Base-by-base conservation (phyloP, 2,329 filamentous ascomycete genomes). In the Thermothelomyces thermophilus region DNA sequence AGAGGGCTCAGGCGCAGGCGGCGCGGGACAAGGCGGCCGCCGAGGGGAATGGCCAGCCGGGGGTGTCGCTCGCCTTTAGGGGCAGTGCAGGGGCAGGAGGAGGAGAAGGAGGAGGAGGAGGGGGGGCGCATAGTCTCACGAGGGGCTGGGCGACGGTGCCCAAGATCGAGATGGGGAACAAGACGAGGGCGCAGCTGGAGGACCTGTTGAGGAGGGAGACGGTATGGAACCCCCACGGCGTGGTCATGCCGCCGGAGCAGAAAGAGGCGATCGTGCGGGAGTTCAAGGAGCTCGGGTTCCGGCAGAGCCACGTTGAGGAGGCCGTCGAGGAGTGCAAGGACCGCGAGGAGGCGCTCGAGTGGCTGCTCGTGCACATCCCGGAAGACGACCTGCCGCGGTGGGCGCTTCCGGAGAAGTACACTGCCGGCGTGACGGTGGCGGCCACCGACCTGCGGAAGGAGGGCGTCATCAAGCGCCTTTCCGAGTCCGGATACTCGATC, bases 341-440 rank as follows among this genome's bases (percentile, higher is more conserved):
- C 64, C 79, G 86, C 26, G 90, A 96, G 64, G 93, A 98, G 68
- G 84, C 89, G 14, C 75, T 98, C 2, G 91, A 97, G 66, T 98
- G 93, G 93, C 76, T 98, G 14, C 77, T 98, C 42, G 90, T 97
- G 45, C 91, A 98, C 67, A 90, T 98, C 2, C 93, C 93, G 1
- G 93, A 98, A 64, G 93, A 98, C 64, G 93, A 97, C 62, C 72
- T 97, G n/a, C 93, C 93, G 1, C 74, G 79, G 6, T 97, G 91
- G 90, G 88, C 88, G 59, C 72, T 98, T 36, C 93, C 93, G 0
- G 90, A 94, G 68, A 87, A 84, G 54, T 98, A 98, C 65, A 83
- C 87, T 10, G 91, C 90, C 24, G 93, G 93, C 19, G 84, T 97
- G 22, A 89, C 84, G 39, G 83, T 98, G 56, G 91, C 84, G 1